Evolutionary conservation across 192 early-diverging fungal genomes (phyloP).

Genomic region (Coemansia sp.): DNA sequence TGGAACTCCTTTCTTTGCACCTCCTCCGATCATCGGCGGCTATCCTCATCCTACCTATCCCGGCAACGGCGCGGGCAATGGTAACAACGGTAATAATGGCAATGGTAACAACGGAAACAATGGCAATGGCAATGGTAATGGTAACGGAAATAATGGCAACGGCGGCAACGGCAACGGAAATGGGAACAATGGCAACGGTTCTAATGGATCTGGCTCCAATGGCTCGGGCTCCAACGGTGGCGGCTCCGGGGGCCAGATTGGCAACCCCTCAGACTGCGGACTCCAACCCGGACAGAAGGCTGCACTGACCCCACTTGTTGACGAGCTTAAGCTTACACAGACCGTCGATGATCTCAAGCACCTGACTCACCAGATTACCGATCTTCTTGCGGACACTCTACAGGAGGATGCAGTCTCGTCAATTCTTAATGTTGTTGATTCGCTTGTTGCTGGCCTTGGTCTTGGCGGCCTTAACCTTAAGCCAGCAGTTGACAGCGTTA

Average conservation of each 20-base stretch:
- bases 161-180: too few species aligned
- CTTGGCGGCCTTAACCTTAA: conserved; percentile 52
- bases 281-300: conserved; percentile 35
- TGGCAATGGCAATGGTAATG: conserved; percentile 3
- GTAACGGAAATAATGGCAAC: too few species aligned
- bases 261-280: conserved; percentile 37
- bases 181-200: conserved; percentile 16
- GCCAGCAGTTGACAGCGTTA: conserved; percentile 43
- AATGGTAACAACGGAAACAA: conserved; percentile 11
- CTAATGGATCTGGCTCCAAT: conserved; percentile 19
- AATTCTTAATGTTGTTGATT: conserved; percentile 47
- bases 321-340: conserved; percentile 45
- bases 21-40: conserved; percentile 6
- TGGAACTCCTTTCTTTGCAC: conserved; percentile 10
- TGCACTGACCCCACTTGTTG: conserved; percentile 44
- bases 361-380: conserved; percentile 49
- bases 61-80: conserved; percentile 14
- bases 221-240: conserved; percentile 19
- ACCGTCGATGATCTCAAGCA: conserved; percentile 54
- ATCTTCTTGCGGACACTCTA: conserved; percentile 45
- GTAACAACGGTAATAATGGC: background rate
- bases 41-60: conserved; percentile 23
- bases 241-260: conserved; percentile 23
- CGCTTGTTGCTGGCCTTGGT: conserved; percentile 39
- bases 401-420: conserved; percentile 41